Conservation (phyloP, 768 basidiomycete genomes). For the Lanmaoa rubissima region DNA sequence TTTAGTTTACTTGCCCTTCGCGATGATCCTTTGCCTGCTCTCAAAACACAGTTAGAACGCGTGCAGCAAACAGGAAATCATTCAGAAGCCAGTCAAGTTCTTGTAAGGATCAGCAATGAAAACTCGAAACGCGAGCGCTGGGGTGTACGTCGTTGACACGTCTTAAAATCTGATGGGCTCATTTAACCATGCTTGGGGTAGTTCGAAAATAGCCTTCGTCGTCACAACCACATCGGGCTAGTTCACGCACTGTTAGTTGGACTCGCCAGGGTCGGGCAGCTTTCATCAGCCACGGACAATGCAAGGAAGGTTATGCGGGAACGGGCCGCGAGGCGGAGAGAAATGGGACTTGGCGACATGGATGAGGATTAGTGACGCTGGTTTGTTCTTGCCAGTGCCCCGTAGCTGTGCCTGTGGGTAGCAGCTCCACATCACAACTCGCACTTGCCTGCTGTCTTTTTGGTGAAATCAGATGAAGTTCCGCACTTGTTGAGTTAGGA, state of each 20-base stretch:
- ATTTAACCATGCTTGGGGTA: conserved; percentile 30
- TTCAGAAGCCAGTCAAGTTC: conserved; percentile 49
- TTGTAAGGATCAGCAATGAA: conserved; percentile 60
- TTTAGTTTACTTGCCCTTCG: conserved; percentile 90
- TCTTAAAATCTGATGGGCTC: background rate
- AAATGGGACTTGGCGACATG: conserved; percentile 40
- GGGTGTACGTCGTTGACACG: conserved; percentile 56
- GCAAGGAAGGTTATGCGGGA: conserved; percentile 46
- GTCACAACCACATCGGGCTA: conserved; percentile 85
- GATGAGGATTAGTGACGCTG: conserved; percentile 37
- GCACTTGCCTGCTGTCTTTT: background rate
- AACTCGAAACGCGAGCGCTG: conserved; percentile 75
- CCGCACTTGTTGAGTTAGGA: background rate
- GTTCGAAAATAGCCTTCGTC: conserved; percentile 86
- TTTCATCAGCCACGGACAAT: conserved; percentile 49
- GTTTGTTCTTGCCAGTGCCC: conserved; percentile 2
- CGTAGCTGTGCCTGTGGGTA: background rate
- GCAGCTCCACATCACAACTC: conserved; percentile 1
- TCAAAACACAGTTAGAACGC: conserved; percentile 57
- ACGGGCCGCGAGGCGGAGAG: conserved; percentile 40
- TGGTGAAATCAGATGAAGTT: conserved; percentile 6
- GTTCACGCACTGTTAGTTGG: conserved; percentile 71
- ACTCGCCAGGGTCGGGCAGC: conserved; percentile 66
- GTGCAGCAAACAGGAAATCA: conserved; percentile 43
- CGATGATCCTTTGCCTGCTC: conserved; percentile 71